Evolutionary conservation across 2,329 filamentous ascomycete genomes (phyloP), one percentile per base, ranked within the genome.

Genomic region (Catunica adiposa): DNA sequence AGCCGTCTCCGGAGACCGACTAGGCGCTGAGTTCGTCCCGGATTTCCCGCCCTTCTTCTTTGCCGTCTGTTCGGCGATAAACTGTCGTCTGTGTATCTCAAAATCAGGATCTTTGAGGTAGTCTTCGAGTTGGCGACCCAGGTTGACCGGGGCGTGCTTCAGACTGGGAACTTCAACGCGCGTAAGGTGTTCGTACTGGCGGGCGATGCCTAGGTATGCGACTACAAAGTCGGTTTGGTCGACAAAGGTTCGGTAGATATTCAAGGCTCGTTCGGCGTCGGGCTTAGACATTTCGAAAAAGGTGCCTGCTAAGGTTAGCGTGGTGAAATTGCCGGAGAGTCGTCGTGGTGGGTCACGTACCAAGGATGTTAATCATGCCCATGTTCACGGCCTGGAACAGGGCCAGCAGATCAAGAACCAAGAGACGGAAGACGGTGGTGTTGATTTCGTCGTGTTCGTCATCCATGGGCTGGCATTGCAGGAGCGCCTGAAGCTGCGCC

Each of bases 221-320:
- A 98, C 90, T 1, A 97, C 90, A 61, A 83, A 80, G 62, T 97
- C 89, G 5, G 92, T 98, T 67, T 95, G 89, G 63, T 80, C 84
- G 15, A 88, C 88, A 64, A 98, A 98, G 15, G 77, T 84, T 65
- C 89, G 86, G 70, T 98, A 98, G 59, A 98, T 90, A 59, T 82
- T 78, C 70, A 98, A 80, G 57, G 92, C 89, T 60, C 89, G 80
- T 67, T 96, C 88, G 58, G 92, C 94, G 68, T 98, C 92, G 25
- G 86, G 77, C 64, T 86, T 87, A 53, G 92, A 96, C 84, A 98
- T 90, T 71, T 98, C 92, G 64, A 98, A 98, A 69, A 97, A 98
- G 68, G 94, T 87, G 63, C 92, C 89, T 94, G 60, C 31, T 23
- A 46, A 60, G 2, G 59, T 58, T 59, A 59, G 58, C 40, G 2